Conservation (phyloP, 805 yeast genomes). For the Candida ortonii region DNA sequence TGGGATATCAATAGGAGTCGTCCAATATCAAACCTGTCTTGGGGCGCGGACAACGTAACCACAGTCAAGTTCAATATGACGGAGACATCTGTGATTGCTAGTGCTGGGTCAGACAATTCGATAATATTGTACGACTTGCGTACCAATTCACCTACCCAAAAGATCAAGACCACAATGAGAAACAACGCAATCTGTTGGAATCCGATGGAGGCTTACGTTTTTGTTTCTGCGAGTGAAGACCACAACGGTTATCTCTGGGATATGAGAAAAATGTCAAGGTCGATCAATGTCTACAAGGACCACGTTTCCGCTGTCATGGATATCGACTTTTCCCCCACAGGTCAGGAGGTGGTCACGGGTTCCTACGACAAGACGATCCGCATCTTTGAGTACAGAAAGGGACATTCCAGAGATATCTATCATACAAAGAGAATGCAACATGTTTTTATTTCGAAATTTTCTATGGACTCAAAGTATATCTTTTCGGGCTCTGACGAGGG, state of each 20-base stretch:
- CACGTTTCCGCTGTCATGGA: conserved; percentile 96
- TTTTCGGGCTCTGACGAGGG: conserved; percentile 95
- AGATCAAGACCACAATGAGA: conserved; percentile 75
- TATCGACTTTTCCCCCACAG: conserved; percentile 94
- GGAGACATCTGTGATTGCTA: conserved; percentile 84
- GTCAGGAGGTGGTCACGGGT: conserved; percentile 92
- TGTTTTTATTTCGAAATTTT: conserved; percentile 75
- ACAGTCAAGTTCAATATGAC: conserved; percentile 85
- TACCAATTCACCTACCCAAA: conserved; percentile 89
- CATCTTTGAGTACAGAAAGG: conserved; percentile 63
- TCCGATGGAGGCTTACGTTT: conserved; percentile 95
- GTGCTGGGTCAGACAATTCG: conserved; percentile 88
- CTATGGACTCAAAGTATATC: conserved; percentile 87
- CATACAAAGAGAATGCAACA: conserved; percentile 98
- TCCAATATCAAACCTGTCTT: conserved; percentile 72
- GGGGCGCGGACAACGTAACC: conserved; percentile 95
- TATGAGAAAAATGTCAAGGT: conserved; percentile 84
- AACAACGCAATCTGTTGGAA: conserved; percentile 92
- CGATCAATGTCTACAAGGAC: conserved; percentile 85
- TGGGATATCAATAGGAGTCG: conserved; percentile 87
- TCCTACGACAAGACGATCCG: conserved; percentile 93
- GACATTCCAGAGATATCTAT: conserved; percentile 92
- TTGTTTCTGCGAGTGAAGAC: conserved; percentile 91
- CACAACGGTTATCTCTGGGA: conserved; percentile 94
- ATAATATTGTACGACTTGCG: conserved; percentile 87